Base-by-base conservation (phyloP, 2,329 filamentous ascomycete species). In the Eutypella sp. region DNA sequence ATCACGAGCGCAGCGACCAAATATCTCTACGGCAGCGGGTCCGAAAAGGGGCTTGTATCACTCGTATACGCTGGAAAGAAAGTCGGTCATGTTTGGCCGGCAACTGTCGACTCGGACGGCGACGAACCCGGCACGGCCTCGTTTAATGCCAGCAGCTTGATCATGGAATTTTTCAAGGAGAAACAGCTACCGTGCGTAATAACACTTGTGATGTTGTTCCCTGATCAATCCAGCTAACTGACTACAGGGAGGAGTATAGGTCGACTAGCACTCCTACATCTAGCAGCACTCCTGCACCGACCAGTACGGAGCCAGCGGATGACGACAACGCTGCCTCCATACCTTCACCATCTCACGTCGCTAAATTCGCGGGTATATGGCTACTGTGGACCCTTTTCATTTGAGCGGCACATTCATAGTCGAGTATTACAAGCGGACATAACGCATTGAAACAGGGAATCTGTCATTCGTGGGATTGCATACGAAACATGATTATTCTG, bases 71-170 rank as follows among this genome's bases (percentile, higher is more conserved):
- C 31, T 36, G 43, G 43, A 23, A 23, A 27, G 20, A 29, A 45
- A 13, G 44, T 48, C 23, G 37, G 23, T 4, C 43, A 45, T 15
- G 43, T 24, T 10, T 45, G 43, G 43, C 43, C 43, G 18, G 38
- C 43, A 11, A 45, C 24, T 8, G 23, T 40, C 5, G 19, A 23
- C 3, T 13, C 16, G 13, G 29, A 31, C 37, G 18, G 37, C 31
- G 37, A 41, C 15, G 22, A 40, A 15, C 18, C 6, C 24, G 43
- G 38, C 24, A 33, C 31, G 27, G 38, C 38, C 16, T 45, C 43
- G 4, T 45, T 45, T 16, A 40, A 45, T 41, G 43, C 43, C 16
- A 45, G 37, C 22, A 40, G 37, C 18, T 31, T 31, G 25, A 45
- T 45, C 24, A 33, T 45, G 38, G 43, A 41, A 18, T 45, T 45